Evolutionary conservation across 1,139 yeast species (phyloP).

Genomic region (Geotrichum australiense): DNA sequence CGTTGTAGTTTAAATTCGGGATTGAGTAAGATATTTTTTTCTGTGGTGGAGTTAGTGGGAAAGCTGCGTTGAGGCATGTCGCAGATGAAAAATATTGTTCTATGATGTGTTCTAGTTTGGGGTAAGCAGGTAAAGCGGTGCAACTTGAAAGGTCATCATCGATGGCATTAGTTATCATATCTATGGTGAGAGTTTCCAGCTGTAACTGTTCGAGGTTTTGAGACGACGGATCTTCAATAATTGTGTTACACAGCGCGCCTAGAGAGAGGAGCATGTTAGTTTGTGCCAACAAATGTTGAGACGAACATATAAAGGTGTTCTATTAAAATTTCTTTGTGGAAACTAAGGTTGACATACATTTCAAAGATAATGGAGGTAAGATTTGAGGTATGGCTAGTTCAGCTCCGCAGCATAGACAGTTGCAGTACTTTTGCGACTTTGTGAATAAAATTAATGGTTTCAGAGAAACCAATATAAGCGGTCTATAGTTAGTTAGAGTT

Average conservation of each 20-base stretch:
- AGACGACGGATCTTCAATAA: constrained; percentile 27
- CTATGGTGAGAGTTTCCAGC: constrained; percentile 4
- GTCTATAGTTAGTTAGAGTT: no score
- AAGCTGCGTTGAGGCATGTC: constrained; percentile 25
- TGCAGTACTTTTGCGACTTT: no score
- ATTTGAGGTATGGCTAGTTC: constrained; percentile 37
- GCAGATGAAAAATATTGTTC: constrained; percentile 24
- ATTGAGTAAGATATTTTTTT: constrained; percentile 25
- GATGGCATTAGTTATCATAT: constrained; percentile 8
- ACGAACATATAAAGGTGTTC: no score
- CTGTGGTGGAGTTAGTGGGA: constrained; percentile 22
- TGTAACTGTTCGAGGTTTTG: neutral
- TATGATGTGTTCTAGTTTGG: constrained; percentile 21
- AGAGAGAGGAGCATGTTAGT: constrained; percentile 2
- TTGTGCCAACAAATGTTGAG: no score
- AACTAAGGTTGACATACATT: constrained; percentile 36
- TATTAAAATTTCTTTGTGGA: neutral
- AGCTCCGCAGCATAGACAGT: constrained; percentile 57
- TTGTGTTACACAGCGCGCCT: constrained; percentile 26
- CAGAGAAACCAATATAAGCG: no score
- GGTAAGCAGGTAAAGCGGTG: neutral
- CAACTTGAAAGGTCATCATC: constrained; percentile 1
- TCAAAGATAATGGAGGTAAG: constrained; percentile 39
- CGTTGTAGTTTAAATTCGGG: constrained; percentile 27
- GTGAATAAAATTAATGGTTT: no score